phyloP scores from a whole-genome alignment of 2,329 filamentous ascomycete genomes.

The Trichoderma endophyticum region DNA sequence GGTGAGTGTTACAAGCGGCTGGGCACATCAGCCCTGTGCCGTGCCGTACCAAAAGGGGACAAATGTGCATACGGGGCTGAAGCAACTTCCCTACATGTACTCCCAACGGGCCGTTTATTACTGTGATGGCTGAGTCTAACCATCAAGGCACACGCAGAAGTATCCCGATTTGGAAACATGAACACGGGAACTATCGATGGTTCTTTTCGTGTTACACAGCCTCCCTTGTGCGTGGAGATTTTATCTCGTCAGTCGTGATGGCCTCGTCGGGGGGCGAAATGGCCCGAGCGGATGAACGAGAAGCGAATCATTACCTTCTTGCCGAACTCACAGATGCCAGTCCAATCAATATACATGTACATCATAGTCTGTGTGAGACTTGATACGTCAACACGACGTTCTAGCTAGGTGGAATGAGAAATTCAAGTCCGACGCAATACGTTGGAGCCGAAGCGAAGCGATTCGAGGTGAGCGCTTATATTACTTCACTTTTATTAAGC shows the following conservation, averaged over 20 bases:
- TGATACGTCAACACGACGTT: not conserved
- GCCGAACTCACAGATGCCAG: no score
- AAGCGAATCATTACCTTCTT: no score
- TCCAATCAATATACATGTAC: not conserved
- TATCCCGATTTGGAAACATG: not conserved
- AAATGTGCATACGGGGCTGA: not conserved
- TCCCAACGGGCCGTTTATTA: not conserved
- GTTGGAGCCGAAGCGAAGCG: slow-evolving; percentile 2
- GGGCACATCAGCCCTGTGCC: not conserved
- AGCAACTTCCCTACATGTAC: not conserved
- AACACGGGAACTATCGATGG: not conserved
- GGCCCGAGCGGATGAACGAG: not conserved
- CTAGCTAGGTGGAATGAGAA: not conserved
- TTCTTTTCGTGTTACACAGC: not conserved
- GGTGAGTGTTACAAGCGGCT: not conserved
- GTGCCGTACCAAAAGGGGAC: not conserved
- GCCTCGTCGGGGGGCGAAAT: not conserved
- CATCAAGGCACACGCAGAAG: not conserved
- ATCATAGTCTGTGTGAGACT: not conserved
- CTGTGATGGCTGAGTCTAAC: not conserved
- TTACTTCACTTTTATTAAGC: not conserved
- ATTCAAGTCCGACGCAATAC: not conserved
- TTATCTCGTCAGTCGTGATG: not conserved
- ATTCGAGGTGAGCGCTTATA: not conserved
- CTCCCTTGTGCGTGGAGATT: not conserved